Conservation (phyloP, 805 yeast species). For the Candida xiaguanensis region DNA sequence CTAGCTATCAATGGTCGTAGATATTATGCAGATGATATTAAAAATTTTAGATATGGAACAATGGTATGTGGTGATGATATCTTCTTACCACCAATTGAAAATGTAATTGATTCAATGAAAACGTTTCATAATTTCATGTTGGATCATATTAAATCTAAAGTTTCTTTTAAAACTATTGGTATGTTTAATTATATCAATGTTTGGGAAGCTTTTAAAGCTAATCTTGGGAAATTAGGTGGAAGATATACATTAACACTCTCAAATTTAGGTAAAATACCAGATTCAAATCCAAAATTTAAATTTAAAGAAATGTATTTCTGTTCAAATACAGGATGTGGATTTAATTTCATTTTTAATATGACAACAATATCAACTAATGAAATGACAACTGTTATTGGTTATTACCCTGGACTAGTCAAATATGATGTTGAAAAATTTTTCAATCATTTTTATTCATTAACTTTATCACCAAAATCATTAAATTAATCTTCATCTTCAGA, state of each 20-base stretch:
- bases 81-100: constrained; percentile 8
- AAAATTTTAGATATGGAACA: constrained; percentile 10
- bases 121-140: constrained; percentile 9
- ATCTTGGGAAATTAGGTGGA: constrained; percentile 12
- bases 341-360: constrained; percentile 13
- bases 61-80: constrained; percentile 12
- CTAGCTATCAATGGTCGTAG: constrained; percentile 19
- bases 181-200: constrained; percentile 11
- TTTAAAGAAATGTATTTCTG: constrained; percentile 17
- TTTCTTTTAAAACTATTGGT: constrained; percentile 13
- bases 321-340: constrained; percentile 14
- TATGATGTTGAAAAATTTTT: constrained; percentile 4
- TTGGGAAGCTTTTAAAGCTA: constrained; percentile 12
- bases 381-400: constrained; percentile 14
- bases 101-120: constrained; percentile 8
- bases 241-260: constrained; percentile 16
- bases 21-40: constrained; percentile 13
- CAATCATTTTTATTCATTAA: not conserved
- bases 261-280: constrained; percentile 17
- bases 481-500: constrained; percentile 4
- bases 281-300: constrained; percentile 8
- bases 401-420: constrained; percentile 11
- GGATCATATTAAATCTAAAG: constrained; percentile 8
- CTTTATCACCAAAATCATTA: not conserved
- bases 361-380: constrained; percentile 15